Evolutionary conservation across 2,329 filamentous ascomycete species (phyloP).

Genomic region (Botrytis elliptica): DNA sequence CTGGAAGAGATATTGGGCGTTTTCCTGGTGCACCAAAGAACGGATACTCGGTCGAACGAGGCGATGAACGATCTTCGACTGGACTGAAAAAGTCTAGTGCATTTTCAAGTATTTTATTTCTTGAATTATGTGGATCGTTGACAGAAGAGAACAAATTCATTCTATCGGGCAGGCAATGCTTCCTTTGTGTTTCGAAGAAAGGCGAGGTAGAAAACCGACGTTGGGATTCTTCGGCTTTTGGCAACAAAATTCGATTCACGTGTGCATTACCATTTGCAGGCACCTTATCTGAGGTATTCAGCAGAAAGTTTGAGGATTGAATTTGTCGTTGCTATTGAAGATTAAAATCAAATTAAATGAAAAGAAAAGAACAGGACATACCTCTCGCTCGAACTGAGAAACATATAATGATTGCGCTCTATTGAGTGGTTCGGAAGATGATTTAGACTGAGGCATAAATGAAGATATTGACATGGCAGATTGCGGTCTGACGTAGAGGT

Average conservation of each 20-base stretch:
- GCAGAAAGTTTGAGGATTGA: background rate
- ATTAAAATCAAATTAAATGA: background rate
- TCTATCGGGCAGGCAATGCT: background rate
- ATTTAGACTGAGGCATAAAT: conserved; percentile 19
- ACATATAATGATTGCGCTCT: conserved; percentile 22
- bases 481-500: conserved; percentile 11
- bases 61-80: background rate
- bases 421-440: conserved; percentile 9
- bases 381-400: conserved; percentile 29
- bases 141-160: background rate
- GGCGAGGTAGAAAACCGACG: background rate
- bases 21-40: conserved; percentile 7
- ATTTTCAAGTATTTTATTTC: background rate
- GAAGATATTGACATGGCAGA: conserved; percentile 21
- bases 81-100: background rate
- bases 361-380: conserved; percentile 18
- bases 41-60: conserved; percentile 10
- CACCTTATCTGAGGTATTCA: background rate
- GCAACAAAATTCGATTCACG: background rate
- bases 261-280: background rate
- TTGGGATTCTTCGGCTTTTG: background rate
- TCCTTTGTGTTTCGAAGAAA: background rate
- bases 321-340: background rate
- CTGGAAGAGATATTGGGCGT: conserved; percentile 13
- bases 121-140: background rate